phyloP scores from a whole-genome alignment of 2,329 filamentous ascomycete species.

The Arthrinium puccinioides region DNA sequence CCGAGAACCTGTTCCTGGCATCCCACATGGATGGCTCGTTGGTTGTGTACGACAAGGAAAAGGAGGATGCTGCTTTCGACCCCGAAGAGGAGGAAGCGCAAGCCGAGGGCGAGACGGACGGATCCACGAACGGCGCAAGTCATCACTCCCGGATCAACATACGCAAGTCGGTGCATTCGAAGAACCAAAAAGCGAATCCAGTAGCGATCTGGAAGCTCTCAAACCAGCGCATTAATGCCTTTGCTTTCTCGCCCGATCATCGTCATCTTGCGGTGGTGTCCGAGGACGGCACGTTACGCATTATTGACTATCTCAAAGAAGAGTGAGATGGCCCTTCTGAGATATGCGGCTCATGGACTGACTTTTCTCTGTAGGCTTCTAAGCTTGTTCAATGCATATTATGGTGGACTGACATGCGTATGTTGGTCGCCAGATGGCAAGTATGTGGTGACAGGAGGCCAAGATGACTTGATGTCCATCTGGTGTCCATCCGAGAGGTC shows the following conservation, averaged over 20 bases:
- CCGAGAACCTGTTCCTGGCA: constrained; percentile 86
- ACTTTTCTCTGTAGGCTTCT: constrained; percentile 51
- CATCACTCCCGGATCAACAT: constrained; percentile 55
- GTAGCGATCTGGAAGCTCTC: constrained; percentile 89
- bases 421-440: constrained; percentile 97
- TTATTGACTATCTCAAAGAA: constrained; percentile 89
- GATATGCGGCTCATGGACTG: neutral
- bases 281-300: constrained; percentile 81
- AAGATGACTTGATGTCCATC: constrained; percentile 93
- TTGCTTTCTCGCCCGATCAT: constrained; percentile 86
- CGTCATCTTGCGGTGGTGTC: constrained; percentile 83
- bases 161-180: constrained; percentile 86
- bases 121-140: constrained; percentile 24
- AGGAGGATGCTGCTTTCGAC: constrained; percentile 55
- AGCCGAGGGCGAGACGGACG: constrained; percentile 23
- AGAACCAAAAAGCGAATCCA: constrained; percentile 88
- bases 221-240: constrained; percentile 82
- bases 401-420: constrained; percentile 85
- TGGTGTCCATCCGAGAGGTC: constrained; percentile 82
- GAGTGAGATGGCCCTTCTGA: constrained; percentile 43
- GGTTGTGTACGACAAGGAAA: constrained; percentile 93
- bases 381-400: constrained; percentile 84
- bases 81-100: constrained; percentile 26
- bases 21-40: constrained; percentile 87
- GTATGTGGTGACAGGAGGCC: constrained; percentile 89